Evolutionary conservation across 2,329 filamentous ascomycete genomes (phyloP), one percentile per base, ranked within the genome.

Genomic region (Fusarium nodosum): DNA sequence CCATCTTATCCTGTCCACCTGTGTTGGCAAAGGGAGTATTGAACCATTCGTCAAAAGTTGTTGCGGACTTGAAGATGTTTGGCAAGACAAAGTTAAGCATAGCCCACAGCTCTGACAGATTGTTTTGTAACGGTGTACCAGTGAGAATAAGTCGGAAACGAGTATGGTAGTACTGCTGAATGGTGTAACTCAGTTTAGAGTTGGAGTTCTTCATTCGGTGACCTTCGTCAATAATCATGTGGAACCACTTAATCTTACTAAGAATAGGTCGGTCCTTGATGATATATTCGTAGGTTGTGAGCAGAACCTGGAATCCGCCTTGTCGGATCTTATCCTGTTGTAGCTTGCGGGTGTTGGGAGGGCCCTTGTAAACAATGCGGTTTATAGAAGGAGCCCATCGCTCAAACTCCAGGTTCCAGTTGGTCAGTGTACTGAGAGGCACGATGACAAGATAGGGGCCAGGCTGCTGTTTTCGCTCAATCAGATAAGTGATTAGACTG

Each of bases 41-140:
- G 89, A 99, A 99, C 96, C 96, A 99, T 80, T 99, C 96, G 79
- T 99, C 96, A 77, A 99, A 99, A 3, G 95, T 98, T 79, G 96
- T 97, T 67, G 95, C 94, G 3, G 96, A 98, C 80, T 99, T 99
- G 90, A 99, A 99, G 72, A 99, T 99, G 74, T 93, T 98, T 5
- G 96, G 96, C 50, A 99, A 85, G 41, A 97, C 96, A 79, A 99
- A 99, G 83, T 99, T 99, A 76, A 99, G 91, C 85, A 99, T 91
- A 28, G 96, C 93, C 96, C 96, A 99, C 75, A 99, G 83, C 79
- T 99, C 96, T 5, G 94, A 90, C 41, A 99, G 85, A 78, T 98
- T 99, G 83, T 99, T 99, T 81, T 99, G 95, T 31, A 99, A 85
- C 7, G 96, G 96, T 7, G 96, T 99, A 85, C 96, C 96, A 3